Evolutionary conservation across 139 green algal genomes (phyloP).

Genomic region (Diplosphaera chodatii): DNA sequence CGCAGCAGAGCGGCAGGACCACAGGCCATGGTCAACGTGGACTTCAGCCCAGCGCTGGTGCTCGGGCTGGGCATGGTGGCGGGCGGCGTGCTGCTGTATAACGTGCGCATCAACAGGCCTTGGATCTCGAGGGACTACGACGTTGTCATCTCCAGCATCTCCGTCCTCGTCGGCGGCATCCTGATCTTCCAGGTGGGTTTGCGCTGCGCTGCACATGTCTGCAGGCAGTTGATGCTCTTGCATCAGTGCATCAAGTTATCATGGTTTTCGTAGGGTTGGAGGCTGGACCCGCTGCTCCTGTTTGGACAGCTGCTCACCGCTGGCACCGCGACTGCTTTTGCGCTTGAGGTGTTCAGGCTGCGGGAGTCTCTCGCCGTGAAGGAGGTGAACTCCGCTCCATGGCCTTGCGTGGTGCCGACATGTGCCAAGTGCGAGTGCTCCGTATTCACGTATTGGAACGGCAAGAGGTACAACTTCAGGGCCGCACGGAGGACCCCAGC

Average conservation of each 20-base stretch:
- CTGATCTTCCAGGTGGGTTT: constrained; percentile 66
- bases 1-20: not conserved
- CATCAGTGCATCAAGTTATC: no score
- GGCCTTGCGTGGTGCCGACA: no score
- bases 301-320: constrained; percentile 65
- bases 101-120: constrained; percentile 41
- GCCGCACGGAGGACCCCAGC: not conserved
- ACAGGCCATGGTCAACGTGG: constrained; percentile 59
- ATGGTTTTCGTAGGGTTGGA: constrained; percentile 41
- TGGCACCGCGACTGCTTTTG: constrained; percentile 47
- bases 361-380: not conserved
- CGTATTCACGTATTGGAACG: no score
- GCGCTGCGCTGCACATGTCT: no score
- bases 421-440: no score
- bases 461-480: no score
- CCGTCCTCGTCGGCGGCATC: constrained; percentile 59
- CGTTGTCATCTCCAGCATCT: constrained; percentile 57
- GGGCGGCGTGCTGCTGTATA: constrained; percentile 47
- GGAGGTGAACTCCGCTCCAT: no score
- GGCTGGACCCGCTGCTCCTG: constrained; percentile 64
- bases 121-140: constrained; percentile 60
- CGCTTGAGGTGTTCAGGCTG: constrained; percentile 34
- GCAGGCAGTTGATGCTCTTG: no score
- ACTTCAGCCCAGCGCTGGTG: constrained; percentile 56
- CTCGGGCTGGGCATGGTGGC: constrained; percentile 52